Evolutionary conservation across 2,329 filamentous ascomycete genomes (phyloP), one percentile per base, ranked within the genome.

Genomic region (Ophiostoma angusticollis): DNA sequence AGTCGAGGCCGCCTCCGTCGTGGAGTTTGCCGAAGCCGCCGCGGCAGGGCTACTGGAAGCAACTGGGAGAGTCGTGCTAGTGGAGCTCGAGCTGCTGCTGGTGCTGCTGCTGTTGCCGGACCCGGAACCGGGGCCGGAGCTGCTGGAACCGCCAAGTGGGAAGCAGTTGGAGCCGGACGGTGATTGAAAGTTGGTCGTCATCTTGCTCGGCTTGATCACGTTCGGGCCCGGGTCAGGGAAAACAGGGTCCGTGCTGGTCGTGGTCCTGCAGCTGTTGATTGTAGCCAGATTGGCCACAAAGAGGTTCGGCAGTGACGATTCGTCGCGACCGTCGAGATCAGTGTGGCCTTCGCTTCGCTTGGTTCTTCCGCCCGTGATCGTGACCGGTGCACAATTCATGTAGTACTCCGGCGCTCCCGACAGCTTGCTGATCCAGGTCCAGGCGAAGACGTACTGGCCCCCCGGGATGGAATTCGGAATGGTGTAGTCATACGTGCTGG

Each of bases 301-400:
- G 51, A 79, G 64, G 24, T 62, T 55, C 0, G 75, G 75, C 1
- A 78, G 63, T 6, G 36, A 21, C 12, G 37, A 30, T 3, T 14
- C n/a, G 30, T 30, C 40, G 12, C 43, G 37, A 9, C 53, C 48
- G 21, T 58, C 52, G 46, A 73, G 64, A n/a, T 22, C 17, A n/a
- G 25, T 13, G 14, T 41, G 45, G 1, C 45, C 39, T 41, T 47
- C 46, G 17, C 33, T 21, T n/a, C 45, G 41, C 43, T 47, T 47
- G 17, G 35, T 21, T n/a, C 28, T 12, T 16, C 51, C 50, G 13
- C 49, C 52, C 1, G 51, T 52, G 40, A 79, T 68, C 14, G 63
- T 62, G 14, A 79, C 65, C 11, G 67, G 66, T 0, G 74, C 74
- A 47, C 76, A 80, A 54, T 77, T 76, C 72, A 78, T 78, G 60